These are phyloP conservation scores for Collybiopsis luxurians DNA, from an alignment of 768 basidiomycete species.

Conservation along the genomic window DNA sequence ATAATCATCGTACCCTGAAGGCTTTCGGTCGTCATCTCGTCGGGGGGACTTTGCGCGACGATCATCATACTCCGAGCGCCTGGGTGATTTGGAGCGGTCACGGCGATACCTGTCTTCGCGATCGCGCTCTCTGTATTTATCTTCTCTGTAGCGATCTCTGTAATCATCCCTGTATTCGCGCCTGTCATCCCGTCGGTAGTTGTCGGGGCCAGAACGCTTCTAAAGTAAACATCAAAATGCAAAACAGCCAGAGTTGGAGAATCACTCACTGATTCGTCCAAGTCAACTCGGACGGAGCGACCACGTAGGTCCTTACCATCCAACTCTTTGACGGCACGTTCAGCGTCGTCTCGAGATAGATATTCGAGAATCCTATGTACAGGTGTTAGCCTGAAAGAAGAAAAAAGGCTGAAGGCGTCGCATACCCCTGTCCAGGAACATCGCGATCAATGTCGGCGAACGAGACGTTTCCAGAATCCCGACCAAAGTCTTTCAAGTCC, in stretches of 20 bases:
- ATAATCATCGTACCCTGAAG: constrained; percentile 91
- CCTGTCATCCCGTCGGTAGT: constrained; percentile 67
- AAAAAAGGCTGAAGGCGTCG: constrained; percentile 4
- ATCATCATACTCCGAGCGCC: constrained; percentile 70
- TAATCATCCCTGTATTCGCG: constrained; percentile 43
- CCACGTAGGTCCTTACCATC: constrained; percentile 89
- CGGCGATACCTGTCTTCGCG: constrained; percentile 52
- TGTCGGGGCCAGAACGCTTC: constrained; percentile 67
- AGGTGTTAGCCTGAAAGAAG: constrained; percentile 2
- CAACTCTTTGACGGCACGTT: constrained; percentile 86
- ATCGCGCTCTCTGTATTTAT: constrained; percentile 28
- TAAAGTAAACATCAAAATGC: constrained; percentile 10
- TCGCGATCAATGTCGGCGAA: constrained; percentile 96
- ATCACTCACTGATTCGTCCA: constrained; percentile 56
- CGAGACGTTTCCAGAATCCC: constrained; percentile 88
- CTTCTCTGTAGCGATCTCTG: constrained; percentile 32
- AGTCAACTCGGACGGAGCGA: constrained; percentile 67
- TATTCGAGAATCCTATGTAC: constrained; percentile 82
- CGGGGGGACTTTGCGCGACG: constrained; percentile 84
- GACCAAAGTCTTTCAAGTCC: constrained; percentile 98
- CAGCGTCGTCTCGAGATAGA: constrained; percentile 83
- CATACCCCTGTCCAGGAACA: constrained; percentile 82
- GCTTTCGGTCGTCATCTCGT: constrained; percentile 81
- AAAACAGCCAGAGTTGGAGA: not conserved
- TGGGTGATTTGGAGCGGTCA: constrained; percentile 79